Base-by-base conservation (phyloP, 805 yeast genomes). In the Priceomyces carsonii region DNA sequence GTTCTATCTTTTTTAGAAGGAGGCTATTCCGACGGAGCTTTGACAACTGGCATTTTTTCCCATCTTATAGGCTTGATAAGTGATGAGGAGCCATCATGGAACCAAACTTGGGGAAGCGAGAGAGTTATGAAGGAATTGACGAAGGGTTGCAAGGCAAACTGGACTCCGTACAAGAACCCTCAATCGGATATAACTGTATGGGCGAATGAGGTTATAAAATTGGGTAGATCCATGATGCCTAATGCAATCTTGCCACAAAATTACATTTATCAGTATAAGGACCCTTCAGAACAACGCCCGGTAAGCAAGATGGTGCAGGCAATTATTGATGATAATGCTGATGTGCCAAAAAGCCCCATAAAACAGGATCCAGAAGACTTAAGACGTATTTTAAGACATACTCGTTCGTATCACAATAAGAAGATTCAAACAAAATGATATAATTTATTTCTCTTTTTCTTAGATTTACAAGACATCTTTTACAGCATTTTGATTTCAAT, bases 1-100 rank as follows among this genome's bases (percentile, higher is more conserved):
- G 63, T 85, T 0, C 45, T 86, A 0, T 84, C 95, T 1, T 57
- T 86, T 15, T 59, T 86, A 44, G 95, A 86, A 61, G 95, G 95
- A 17, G 95, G 95, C 1, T 86, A 86, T 53, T 82, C 93, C 0
- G 89, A 85, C 49, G 83, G 84, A 3, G 95, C 95, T 0, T 67
- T 86, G 12, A 60, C 81, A 1, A 82, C 93, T 1, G 95, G 95
- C 8, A 79, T 83, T 0, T 83, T 85, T 52, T 76, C 93, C 4
- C 95, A 86, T 54, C 60, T 86, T 36, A 75, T 82, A 24, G 95
- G 95, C 0, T 55, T 86, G 33, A 82, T 80, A 33, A 42, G 39
- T 14, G 57, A 52, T 10, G 66, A 61, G 21, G 55, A 49, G 9
- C 42, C 57, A 12, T 45, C 63, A 13, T 83, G 87, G 87, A 71